These are phyloP conservation scores for Neophaeococcomyces aloes DNA, from an alignment of 2,329 filamentous ascomycete species.

Conservation along the genomic window DNA sequence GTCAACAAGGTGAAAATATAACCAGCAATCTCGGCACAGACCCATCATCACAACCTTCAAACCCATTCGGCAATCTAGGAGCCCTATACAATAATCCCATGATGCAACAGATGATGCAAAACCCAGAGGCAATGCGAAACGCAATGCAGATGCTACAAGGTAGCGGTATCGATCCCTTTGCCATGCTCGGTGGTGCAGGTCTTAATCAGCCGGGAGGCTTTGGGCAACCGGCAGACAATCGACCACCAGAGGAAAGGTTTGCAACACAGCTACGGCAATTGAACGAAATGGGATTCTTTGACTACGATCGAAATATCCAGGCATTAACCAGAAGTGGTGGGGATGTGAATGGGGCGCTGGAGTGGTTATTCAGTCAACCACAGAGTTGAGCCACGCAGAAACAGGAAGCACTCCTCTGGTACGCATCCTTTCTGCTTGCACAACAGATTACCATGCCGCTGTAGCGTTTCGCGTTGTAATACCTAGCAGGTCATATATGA, in stretches of 20 bases:
- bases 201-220: conserved; percentile 34
- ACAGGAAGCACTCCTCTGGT: too few species aligned
- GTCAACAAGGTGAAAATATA: conserved; percentile 16
- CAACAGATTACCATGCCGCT: too few species aligned
- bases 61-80: conserved; percentile 34
- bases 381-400: conserved; percentile 1
- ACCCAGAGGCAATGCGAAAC: conserved; percentile 48
- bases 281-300: conserved; percentile 98
- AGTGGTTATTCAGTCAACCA: conserved; percentile 21
- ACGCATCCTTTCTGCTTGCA: too few species aligned
- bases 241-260: conserved; percentile 88
- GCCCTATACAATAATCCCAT: conserved; percentile 39
- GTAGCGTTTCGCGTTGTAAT: too few species aligned
- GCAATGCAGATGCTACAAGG: conserved; percentile 44
- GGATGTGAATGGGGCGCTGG: conserved; percentile 69
- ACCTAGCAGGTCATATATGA: too few species aligned
- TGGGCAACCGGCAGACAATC: conserved; percentile 56
- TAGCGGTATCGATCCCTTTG: conserved; percentile 27
- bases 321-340: conserved; percentile 81
- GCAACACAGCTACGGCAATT: conserved; percentile 81
- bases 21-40: conserved; percentile 17
- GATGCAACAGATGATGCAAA: conserved; percentile 34
- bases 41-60: conserved; percentile 30
- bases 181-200: conserved; percentile 23
- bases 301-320: conserved; percentile 87